A percentile compares a stretch with the other conserved stretches of the same genome.
These are phyloP conservation scores for Pleurotus ostreatus DNA, from an alignment of 768 basidiomycete genomes.

Conservation along the genomic window DNA sequence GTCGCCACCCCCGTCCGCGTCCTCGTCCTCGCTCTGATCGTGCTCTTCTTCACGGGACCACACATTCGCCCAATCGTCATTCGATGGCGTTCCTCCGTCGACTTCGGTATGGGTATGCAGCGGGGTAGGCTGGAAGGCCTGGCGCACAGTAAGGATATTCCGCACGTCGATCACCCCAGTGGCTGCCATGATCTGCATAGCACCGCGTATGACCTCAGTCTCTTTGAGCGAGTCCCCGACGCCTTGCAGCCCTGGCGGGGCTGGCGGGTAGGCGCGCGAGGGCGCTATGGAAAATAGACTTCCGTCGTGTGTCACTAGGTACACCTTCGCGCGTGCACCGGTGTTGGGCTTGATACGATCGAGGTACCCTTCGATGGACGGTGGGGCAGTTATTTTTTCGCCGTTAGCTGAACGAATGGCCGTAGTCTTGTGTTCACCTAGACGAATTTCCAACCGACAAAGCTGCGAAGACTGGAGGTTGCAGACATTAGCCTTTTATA, in stretches of 20 bases:
- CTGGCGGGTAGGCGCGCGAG: conserved; percentile 59
- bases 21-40: conserved; percentile 53
- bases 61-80: conserved; percentile 29
- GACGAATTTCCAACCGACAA: conserved; percentile 68
- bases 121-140: conserved; percentile 51
- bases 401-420: conserved; percentile 40
- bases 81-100: conserved; percentile 16
- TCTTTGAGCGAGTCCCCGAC: conserved; percentile 37
- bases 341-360: conserved; percentile 62
- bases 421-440: conserved; percentile 64
- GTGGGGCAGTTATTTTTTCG: conserved; percentile 64
- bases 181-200: conserved; percentile 58
- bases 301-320: conserved; percentile 70
- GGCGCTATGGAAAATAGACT: conserved; percentile 60
- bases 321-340: conserved; percentile 54
- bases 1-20: conserved; percentile 56
- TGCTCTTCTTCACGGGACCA: conserved; percentile 29
- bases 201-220: conserved; percentile 59
- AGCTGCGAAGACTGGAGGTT: conserved; percentile 8
- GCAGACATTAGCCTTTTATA: too few relatives aligned
- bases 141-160: conserved; percentile 57
- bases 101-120: conserved; percentile 31
- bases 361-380: conserved; percentile 83
- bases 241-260: conserved; percentile 51
- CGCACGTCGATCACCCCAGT: conserved; percentile 73